These are phyloP conservation scores for Reticulascus tulasneorum DNA, from an alignment of 2,329 filamentous ascomycete species.

Conservation along the genomic window DNA sequence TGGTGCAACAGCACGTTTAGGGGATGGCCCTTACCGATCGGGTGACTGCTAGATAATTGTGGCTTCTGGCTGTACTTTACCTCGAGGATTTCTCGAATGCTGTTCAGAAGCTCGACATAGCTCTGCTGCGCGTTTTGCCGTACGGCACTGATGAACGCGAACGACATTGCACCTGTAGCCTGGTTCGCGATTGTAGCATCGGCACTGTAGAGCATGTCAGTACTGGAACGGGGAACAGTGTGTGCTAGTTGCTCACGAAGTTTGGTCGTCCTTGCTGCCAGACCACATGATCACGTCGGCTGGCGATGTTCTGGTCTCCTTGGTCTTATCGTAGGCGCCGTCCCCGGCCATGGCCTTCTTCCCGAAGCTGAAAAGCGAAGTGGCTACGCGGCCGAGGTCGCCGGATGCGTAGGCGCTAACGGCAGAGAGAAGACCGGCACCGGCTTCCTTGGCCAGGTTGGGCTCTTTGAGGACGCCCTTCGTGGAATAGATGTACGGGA, in stretches of 20 bases:
- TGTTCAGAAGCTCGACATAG: slow-evolving; percentile 94
- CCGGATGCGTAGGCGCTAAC: slow-evolving; percentile 78
- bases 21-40: slow-evolving; percentile 67
- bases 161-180: slow-evolving; percentile 97
- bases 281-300: slow-evolving; percentile 99
- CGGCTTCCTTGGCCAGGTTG: slow-evolving; percentile 76
- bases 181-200: slow-evolving; percentile 85
- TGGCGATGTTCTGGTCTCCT: slow-evolving; percentile 85
- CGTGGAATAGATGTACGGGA: slow-evolving; percentile 77
- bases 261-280: slow-evolving; percentile 93
- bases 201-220: slow-evolving; percentile 50
- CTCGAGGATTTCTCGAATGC: slow-evolving; percentile 82
- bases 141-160: slow-evolving; percentile 88
- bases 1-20: neutral
- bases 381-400: slow-evolving; percentile 77
- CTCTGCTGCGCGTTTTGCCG: slow-evolving; percentile 93
- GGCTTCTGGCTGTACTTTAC: slow-evolving; percentile 92
- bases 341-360: slow-evolving; percentile 77
- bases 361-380: slow-evolving; percentile 75
- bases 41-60: slow-evolving; percentile 93
- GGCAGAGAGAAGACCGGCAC: slow-evolving; percentile 66
- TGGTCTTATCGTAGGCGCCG: slow-evolving; percentile 72
- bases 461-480: slow-evolving; percentile 78
- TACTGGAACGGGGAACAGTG: neutral
- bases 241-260: slow-evolving; percentile 51